A percentile compares a stretch with the other conserved stretches of the same genome.
Evolutionary conservation across 176 grass and related monocot genomes (phyloP).

Genomic region (Eleusine indica): DNA sequence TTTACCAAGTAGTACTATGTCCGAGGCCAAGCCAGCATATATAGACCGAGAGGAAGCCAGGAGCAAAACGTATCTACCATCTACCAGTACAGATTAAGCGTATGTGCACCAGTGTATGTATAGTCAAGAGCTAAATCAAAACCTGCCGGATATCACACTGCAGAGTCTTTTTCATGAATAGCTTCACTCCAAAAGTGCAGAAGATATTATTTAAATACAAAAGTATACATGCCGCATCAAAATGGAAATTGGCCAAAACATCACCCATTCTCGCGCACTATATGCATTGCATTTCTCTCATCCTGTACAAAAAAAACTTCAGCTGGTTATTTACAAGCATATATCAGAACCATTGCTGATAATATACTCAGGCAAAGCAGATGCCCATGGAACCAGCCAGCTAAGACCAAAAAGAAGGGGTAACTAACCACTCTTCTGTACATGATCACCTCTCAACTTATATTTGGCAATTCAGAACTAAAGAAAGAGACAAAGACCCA

Average conservation of each 20-base stretch:
- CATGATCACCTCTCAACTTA: conserved; percentile 26
- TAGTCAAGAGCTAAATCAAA: too few species aligned
- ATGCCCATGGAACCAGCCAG: background rate
- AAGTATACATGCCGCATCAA: background rate
- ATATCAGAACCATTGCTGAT: conserved; percentile 8
- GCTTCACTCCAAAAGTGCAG: background rate
- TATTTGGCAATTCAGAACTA: conserved; percentile 23
- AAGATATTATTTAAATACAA: background rate
- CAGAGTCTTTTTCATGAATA: too few species aligned
- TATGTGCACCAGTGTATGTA: too few species aligned
- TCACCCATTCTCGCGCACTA: conserved; percentile 21
- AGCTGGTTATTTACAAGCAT: conserved; percentile 45
- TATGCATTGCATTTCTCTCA: background rate
- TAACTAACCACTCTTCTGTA: conserved; percentile 26
- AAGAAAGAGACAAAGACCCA: background rate
- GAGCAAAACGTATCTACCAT: background rate
- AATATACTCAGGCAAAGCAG: conserved; percentile 1
- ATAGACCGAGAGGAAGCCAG: background rate
- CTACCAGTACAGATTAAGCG: too few species aligned
- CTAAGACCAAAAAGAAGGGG: background rate
- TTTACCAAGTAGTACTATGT: background rate
- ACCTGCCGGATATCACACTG: too few species aligned
- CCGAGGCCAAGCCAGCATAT: background rate
- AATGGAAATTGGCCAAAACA: background rate
- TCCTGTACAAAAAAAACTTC: conserved; percentile 5